A percentile compares a stretch with the other conserved stretches of the same genome.
Conservation (phyloP, 2,329 filamentous ascomycete genomes). For the Fusarium subglutinans region DNA sequence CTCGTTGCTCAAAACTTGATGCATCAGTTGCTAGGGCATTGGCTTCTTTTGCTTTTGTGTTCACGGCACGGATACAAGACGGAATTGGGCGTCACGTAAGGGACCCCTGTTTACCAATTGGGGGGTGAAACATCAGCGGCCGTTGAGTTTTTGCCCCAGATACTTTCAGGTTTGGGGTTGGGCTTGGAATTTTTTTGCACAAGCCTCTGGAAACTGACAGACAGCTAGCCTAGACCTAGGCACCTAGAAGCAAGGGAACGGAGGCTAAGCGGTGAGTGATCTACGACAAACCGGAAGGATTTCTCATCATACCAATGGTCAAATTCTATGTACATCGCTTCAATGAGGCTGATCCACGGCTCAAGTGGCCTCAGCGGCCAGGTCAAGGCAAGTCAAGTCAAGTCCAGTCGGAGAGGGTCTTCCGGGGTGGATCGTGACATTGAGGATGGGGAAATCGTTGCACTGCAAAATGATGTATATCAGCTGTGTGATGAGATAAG, state of each 20-base stretch:
- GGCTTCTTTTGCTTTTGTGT: background rate
- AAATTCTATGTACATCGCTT: background rate
- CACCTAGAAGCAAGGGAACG: background rate
- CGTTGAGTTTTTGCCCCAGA: background rate
- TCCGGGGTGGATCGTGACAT: conserved; percentile 22
- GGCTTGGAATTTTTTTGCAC: background rate
- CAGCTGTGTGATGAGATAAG: background rate
- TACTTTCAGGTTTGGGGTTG: background rate
- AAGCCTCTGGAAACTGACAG: background rate
- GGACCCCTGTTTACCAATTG: background rate
- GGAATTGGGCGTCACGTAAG: background rate
- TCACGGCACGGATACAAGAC: conserved; percentile 1
- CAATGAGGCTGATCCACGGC: background rate
- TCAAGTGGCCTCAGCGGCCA: conserved; percentile 5
- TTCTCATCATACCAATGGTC: background rate
- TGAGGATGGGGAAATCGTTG: background rate
- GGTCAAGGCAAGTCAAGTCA: background rate
- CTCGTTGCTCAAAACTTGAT: conserved; percentile 1
- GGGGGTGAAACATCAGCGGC: background rate
- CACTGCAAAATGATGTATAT: background rate
- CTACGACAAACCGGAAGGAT: background rate
- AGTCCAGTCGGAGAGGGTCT: conserved; percentile 34
- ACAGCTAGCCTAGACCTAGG: background rate
- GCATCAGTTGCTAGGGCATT: conserved; percentile 7
- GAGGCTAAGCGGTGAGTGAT: conserved; percentile 22